phyloP scores from a whole-genome alignment of 805 yeast species.

The Sungouiozyma ichnusensis region DNA sequence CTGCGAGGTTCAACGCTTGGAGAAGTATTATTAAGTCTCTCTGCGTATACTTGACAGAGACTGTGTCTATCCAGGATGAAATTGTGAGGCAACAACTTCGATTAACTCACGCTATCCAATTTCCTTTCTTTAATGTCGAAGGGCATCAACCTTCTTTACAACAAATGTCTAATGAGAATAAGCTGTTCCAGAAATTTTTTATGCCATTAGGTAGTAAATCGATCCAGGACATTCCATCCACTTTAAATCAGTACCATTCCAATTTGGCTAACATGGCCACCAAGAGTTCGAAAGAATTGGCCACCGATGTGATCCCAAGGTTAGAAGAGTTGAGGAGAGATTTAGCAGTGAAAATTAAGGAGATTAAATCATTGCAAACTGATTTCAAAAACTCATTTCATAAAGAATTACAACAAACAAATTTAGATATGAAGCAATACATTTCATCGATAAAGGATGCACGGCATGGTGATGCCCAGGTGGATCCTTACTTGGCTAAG shows the following conservation, averaged over 20 bases:
- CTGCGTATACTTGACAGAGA: slow-evolving; percentile 65
- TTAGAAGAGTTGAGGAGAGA: slow-evolving; percentile 65
- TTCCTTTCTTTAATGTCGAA: slow-evolving; percentile 28
- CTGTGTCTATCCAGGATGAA: slow-evolving; percentile 80
- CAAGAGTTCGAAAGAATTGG: slow-evolving; percentile 49
- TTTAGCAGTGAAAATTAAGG: slow-evolving; percentile 72
- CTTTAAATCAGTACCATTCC: slow-evolving; percentile 55
- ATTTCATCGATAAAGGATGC: slow-evolving; percentile 54
- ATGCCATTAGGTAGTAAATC: slow-evolving; percentile 72
- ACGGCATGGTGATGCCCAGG: slow-evolving; percentile 33
- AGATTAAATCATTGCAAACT: slow-evolving; percentile 67
- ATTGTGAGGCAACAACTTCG: slow-evolving; percentile 73
- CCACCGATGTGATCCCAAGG: slow-evolving; percentile 50
- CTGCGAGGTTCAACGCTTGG: slow-evolving; percentile 81
- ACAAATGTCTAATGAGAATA: slow-evolving; percentile 12
- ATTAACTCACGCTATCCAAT: slow-evolving; percentile 64
- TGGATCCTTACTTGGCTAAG: slow-evolving; percentile 78
- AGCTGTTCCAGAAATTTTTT: slow-evolving; percentile 38
- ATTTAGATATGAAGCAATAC: slow-evolving; percentile 43
- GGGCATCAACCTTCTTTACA: slow-evolving; percentile 15
- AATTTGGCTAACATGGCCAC: slow-evolving; percentile 49
- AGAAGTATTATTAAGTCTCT: slow-evolving; percentile 66
- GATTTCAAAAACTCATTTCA: slow-evolving; percentile 74
- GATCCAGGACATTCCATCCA: slow-evolving; percentile 70
- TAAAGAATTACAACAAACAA: slow-evolving; percentile 60